phyloP scores from a whole-genome alignment of 2,329 filamentous ascomycete species.

The Aspergillus japonicus region DNA sequence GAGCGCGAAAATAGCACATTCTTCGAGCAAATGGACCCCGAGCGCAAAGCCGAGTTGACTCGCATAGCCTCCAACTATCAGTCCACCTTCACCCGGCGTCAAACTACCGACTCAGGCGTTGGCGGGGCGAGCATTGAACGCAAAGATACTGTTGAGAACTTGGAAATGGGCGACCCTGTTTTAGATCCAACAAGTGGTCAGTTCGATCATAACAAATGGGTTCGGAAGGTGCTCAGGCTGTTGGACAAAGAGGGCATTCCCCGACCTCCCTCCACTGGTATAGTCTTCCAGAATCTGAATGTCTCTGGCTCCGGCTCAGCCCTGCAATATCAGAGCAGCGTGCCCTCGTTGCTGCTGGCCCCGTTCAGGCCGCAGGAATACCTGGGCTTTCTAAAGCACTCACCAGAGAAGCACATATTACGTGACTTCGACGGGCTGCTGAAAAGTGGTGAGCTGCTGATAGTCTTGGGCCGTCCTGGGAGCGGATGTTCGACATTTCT shows the following conservation, averaged over 20 bases:
- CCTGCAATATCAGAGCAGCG: slow-evolving; percentile 67
- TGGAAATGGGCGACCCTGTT: slow-evolving; percentile 47
- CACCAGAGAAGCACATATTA: slow-evolving; percentile 56
- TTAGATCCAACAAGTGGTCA: slow-evolving; percentile 53
- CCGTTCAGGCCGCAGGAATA: slow-evolving; percentile 60
- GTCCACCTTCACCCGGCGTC: slow-evolving; percentile 29
- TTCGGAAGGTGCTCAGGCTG: slow-evolving; percentile 49
- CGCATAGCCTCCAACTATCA: slow-evolving; percentile 33
- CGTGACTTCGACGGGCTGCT: slow-evolving; percentile 55
- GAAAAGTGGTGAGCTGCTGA: slow-evolving; percentile 48
- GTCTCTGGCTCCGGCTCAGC: slow-evolving; percentile 67
- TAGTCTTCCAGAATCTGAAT: slow-evolving; percentile 64
- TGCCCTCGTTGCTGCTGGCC: slow-evolving; percentile 58
- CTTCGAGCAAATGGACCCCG: slow-evolving; percentile 28
- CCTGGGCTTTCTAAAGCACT: slow-evolving; percentile 46
- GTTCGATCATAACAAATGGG: slow-evolving; percentile 57
- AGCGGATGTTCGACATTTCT: slow-evolving; percentile 73
- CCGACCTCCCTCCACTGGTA: slow-evolving; percentile 54
- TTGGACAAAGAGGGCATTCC: slow-evolving; percentile 57
- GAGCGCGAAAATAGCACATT: slow-evolving; percentile 20
- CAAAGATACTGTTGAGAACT: slow-evolving; percentile 37
- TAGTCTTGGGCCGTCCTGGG: slow-evolving; percentile 43
- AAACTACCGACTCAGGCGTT: slow-evolving; percentile 16
- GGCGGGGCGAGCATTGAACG: slow-evolving; percentile 24
- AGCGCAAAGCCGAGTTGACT: slow-evolving; percentile 26